Percentiles rank a stretch among this genome's conserved stretches.
Conservation (phyloP, 1,284 basidiomycete genomes). For the Ceratobasidium sp. region DNA sequence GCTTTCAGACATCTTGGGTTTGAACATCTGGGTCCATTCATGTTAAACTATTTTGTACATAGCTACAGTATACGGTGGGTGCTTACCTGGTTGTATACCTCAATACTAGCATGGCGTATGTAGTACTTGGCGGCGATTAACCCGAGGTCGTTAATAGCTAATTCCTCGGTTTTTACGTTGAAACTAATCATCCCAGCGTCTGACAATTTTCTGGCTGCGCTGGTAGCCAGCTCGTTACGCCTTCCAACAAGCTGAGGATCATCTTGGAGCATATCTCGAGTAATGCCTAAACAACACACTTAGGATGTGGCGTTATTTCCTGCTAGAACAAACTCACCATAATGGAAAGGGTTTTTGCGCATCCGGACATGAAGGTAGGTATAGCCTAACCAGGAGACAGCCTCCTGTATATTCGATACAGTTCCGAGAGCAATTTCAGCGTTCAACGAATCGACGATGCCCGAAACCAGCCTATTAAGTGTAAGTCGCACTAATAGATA, state of each 20-base stretch:
- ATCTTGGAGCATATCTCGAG: conserved; percentile 72
- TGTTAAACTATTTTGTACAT: neutral
- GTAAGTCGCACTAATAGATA: neutral
- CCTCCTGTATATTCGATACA: conserved; percentile 87
- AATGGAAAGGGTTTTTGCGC: conserved; percentile 90
- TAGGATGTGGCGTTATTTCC: too few species aligned
- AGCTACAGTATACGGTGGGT: neutral
- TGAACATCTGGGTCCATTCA: conserved; percentile 59
- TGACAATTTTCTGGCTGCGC: conserved; percentile 76
- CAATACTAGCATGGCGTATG: conserved; percentile 86
- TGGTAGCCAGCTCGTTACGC: conserved; percentile 73
- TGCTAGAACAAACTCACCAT: conserved; percentile 64
- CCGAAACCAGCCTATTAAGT: conserved; percentile 10
- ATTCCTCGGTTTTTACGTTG: conserved; percentile 66
- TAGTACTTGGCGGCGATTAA: conserved; percentile 98
- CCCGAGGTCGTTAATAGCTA: conserved; percentile 86
- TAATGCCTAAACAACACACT: conserved; percentile 76
- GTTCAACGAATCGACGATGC: conserved; percentile 68
- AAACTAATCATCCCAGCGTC: conserved; percentile 85
- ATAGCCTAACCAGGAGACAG: conserved; percentile 95
- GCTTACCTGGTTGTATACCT: conserved; percentile 77
- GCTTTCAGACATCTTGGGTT: conserved; percentile 89
- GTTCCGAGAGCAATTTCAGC: conserved; percentile 96
- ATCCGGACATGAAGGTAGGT: conserved; percentile 98
- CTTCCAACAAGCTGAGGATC: conserved; percentile 82